Base-by-base conservation (phyloP, 352 stramenopile genomes). In the Globisporangium viniferum region DNA sequence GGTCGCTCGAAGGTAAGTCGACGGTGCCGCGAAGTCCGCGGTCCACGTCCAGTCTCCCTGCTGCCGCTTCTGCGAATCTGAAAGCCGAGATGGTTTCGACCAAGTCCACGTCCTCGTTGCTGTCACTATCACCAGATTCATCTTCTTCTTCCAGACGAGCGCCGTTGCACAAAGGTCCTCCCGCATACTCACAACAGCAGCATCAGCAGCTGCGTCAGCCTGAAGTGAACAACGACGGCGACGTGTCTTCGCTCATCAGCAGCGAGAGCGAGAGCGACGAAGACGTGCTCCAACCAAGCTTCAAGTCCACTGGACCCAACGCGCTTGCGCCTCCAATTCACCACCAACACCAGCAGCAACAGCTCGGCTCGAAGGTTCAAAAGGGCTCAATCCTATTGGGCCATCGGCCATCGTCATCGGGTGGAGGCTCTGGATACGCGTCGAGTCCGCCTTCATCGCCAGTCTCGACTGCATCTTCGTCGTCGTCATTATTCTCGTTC, bases 261-360 rank as follows among this genome's bases (percentile, higher is more conserved):
- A 94, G 86, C 48, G 86, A 94, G 68, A 91, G 80, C 57, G 84
- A 92, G 33, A 89, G 70, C 61, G 83, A 92, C 49, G 82, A 92
- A 27, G 81, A 90, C 27, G 76, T 91, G 20, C 68, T 92, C 0
- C 67, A 77, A 8, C 86, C 83, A 27, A 83, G 74, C 3, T 93
- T 93, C 72, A 84, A 82, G 62, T 74, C 76, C 27, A 59, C 63
- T 5, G 64, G 44, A n/a, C 8, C 44, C 3, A 59, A 10, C 31
- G 24, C 64, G 0, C 29, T 41, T 24, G 15, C 60, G 9, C 35
- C 70, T 35, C 54, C 39, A 58, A 54, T 46, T 29, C 76, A 35
- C 61, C 66, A 49, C 36, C 68, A 24, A 24, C 24, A 65, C 41
- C 29, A 57, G 2, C 29, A 58, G 3, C 66, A 55, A 12, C 67